These are phyloP conservation scores for Alternaria ethzedia DNA, from an alignment of 2,329 filamentous ascomycete genomes.

Conservation along the genomic window DNA sequence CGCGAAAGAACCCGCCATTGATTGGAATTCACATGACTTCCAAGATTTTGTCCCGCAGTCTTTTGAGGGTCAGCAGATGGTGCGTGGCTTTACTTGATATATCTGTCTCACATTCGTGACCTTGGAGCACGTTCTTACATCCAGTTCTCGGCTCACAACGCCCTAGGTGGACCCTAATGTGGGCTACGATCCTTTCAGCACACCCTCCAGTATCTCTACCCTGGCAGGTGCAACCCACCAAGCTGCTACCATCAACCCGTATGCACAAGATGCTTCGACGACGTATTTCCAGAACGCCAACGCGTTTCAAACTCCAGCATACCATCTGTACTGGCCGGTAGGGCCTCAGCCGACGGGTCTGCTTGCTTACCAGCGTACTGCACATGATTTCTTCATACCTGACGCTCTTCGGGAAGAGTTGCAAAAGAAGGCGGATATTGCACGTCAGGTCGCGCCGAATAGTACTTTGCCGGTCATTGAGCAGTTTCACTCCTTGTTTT, in stretches of 20 bases:
- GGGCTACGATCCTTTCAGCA: constrained; percentile 55
- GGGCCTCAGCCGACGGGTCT: constrained; percentile 83
- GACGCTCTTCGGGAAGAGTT: constrained; percentile 87
- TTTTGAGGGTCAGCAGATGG: constrained; percentile 58
- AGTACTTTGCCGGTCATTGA: constrained; percentile 79
- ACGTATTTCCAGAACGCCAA: constrained; percentile 69
- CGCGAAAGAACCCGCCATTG: constrained; percentile 54
- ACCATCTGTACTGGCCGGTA: constrained; percentile 90
- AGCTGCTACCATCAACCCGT: constrained; percentile 64
- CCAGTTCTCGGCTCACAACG: constrained; percentile 5
- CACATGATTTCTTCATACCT: constrained; percentile 90
- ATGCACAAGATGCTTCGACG: constrained; percentile 72
- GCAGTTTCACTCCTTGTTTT: constrained; percentile 90
- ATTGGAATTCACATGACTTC: constrained; percentile 58
- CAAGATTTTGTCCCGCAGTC: constrained; percentile 63
- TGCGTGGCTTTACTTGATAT: constrained; percentile 41
- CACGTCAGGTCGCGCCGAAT: constrained; percentile 82
- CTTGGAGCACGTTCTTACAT: not conserved
- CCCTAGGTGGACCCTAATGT: constrained; percentile 45
- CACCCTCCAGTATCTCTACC: constrained; percentile 41
- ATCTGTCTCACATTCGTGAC: not conserved
- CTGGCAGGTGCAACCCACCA: constrained; percentile 48
- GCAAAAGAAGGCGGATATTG: constrained; percentile 85
- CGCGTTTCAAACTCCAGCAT: constrained; percentile 64
- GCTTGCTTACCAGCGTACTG: constrained; percentile 81